These are phyloP conservation scores for Nymphaea colorata DNA, from an alignment of 164 flowering plant species.

Conservation along the genomic window DNA sequence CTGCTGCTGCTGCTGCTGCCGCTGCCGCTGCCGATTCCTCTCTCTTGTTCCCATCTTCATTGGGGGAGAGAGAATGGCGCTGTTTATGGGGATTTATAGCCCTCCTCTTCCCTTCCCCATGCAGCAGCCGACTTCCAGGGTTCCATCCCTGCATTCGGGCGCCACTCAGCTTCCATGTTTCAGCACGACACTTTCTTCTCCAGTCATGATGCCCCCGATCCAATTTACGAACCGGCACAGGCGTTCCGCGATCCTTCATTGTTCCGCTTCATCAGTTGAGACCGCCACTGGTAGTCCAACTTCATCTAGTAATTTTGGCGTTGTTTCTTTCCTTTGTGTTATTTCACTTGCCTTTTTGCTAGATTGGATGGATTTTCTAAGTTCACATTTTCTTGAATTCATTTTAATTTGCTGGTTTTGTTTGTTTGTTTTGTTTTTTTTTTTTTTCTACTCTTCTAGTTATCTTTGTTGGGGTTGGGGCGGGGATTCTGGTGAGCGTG, in stretches of 20 bases:
- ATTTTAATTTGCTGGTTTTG: no score
- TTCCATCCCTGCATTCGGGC: background rate
- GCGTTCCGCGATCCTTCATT: background rate
- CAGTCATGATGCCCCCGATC: background rate
- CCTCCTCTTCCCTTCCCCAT: background rate
- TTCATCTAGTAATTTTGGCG: background rate
- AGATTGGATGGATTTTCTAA: background rate
- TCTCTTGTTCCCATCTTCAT: no score
- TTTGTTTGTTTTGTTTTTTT: no score
- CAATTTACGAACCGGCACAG: background rate
- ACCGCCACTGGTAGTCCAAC: background rate
- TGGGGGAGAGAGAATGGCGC: no score
- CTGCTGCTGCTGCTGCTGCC: no score
- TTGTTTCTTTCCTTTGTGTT: background rate
- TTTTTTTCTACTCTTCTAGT: background rate
- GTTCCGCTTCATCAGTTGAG: background rate
- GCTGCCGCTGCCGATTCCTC: no score
- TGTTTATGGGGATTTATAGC: no score
- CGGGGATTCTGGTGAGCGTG: no score
- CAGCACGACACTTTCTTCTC: background rate
- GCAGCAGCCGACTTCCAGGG: background rate
- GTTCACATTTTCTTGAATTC: background rate
- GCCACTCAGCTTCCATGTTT: background rate
- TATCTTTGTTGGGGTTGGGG: background rate
- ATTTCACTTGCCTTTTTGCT: background rate